Evolutionary conservation across 805 yeast species (phyloP), one percentile per base, ranked within the genome.

Genomic region (Yarrowia divulgata): DNA sequence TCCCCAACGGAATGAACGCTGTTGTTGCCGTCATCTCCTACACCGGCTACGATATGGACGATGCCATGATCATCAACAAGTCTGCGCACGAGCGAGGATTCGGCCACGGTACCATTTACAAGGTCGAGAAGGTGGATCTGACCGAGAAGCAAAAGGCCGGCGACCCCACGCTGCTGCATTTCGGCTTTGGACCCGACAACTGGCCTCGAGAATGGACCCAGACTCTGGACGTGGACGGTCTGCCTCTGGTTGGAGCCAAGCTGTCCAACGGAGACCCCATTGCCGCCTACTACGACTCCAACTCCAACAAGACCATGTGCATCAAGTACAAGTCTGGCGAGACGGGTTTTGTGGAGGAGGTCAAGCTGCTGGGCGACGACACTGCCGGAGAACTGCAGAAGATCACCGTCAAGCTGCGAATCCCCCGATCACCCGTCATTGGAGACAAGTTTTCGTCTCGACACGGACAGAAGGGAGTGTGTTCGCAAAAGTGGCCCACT

Each of bases 21-120:
- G 97, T 95, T 71, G 99, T 95, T 72, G 99, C 99, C 0, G 99
- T 95, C 74, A 95, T 95, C 77, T 93, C 99, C 0, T 95, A 95
- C 79, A 95, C 99, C 0, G 99, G 99, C 74, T 95, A 95, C 78
- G 99, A 95, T 90, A 95, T 95, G 98, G 99, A 95, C 82, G 99
- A 95, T 80, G 99, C 99, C 77, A 94, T 95, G 98, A 95, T 95
- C 76, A 87, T 95, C 74, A 95, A 95, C 80, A 95, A 95, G 80
- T 90, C 97, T 64, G 98, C 98, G 0, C 97, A 93, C 75, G 99
- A 95, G 81, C 87, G 99, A 79, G 99, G 99, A 0, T 95, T 95
- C 73, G 98, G 97, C 19, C 94, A 95, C 75, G 99, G 99, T 81
- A 91, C 97, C 9, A 96, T 95, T 73, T 93, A 91, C 81, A 95